Evolutionary conservation across 2,329 filamentous ascomycete species (phyloP).

Genomic region (Tolypocladium album): DNA sequence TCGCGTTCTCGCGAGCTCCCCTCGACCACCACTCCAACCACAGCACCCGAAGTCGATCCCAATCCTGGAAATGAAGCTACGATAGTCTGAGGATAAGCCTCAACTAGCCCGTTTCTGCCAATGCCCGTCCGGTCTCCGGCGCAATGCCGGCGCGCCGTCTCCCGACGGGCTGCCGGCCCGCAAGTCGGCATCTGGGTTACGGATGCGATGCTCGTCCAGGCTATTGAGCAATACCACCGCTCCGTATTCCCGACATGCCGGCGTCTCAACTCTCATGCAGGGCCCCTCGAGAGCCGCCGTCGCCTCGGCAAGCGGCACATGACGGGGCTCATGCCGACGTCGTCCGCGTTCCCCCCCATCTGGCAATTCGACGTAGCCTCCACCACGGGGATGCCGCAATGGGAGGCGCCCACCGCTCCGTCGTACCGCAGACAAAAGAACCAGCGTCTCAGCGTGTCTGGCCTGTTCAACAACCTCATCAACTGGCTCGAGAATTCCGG

Average conservation of each 20-base stretch:
- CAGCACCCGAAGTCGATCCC: not conserved
- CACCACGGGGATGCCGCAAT: slow-evolving; percentile 37
- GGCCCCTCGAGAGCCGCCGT: slow-evolving; percentile 44
- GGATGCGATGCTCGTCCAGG: slow-evolving; percentile 19
- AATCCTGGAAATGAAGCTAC: not conserved
- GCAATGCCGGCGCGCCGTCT: slow-evolving; percentile 13
- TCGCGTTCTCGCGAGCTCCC: not conserved
- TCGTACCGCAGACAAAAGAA: slow-evolving; percentile 14
- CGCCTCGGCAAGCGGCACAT: slow-evolving; percentile 43
- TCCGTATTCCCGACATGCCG: slow-evolving; percentile 11
- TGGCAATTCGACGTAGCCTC: slow-evolving; percentile 37
- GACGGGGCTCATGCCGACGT: slow-evolving; percentile 34
- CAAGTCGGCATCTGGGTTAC: slow-evolving; percentile 19
- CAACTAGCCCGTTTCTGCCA: slow-evolving; percentile 1
- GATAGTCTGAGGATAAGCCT: not conserved
- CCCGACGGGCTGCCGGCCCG: slow-evolving; percentile 7
- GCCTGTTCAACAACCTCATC: slow-evolving; percentile 15
- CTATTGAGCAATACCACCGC: slow-evolving; percentile 19
- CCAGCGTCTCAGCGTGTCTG: slow-evolving; percentile 7
- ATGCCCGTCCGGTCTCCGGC: slow-evolving; percentile 20
- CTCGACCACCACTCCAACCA: not conserved
- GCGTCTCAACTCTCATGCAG: slow-evolving; percentile 32
- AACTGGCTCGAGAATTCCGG: slow-evolving; percentile 16
- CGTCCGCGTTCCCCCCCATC: slow-evolving; percentile 23
- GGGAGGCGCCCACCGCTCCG: slow-evolving; percentile 34